Percentiles rank a stretch among this genome's conserved stretches.
Conservation (phyloP, 768 basidiomycete species). For the Tricholoma furcatifolium region DNA sequence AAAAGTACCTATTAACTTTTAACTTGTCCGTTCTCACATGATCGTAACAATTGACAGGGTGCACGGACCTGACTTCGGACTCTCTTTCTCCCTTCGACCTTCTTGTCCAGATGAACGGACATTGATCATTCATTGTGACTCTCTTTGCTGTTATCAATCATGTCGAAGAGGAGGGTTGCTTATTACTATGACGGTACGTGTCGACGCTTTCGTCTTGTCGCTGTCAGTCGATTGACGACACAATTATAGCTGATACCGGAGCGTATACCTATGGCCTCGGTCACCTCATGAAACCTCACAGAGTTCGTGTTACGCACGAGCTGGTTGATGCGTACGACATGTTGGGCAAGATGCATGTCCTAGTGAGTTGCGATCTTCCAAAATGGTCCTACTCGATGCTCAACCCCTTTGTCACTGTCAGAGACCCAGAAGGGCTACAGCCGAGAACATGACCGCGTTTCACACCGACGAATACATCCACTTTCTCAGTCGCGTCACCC, state of each 20-base stretch:
- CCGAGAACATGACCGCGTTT: constrained; percentile 85
- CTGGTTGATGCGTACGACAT: constrained; percentile 89
- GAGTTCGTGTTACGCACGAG: constrained; percentile 93
- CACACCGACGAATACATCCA: constrained; percentile 99
- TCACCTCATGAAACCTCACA: constrained; percentile 95
- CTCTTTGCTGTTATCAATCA: constrained; percentile 22
- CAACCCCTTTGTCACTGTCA: too few relatives aligned
- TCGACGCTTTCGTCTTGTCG: neutral
- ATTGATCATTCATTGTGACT: constrained; percentile 6
- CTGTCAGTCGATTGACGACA: constrained; percentile 1
- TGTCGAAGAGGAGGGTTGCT: constrained; percentile 74
- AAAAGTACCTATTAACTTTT: neutral
- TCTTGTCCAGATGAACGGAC: constrained; percentile 9
- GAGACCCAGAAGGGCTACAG: constrained; percentile 69
- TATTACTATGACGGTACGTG: constrained; percentile 79
- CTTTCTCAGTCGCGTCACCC: constrained; percentile 84
- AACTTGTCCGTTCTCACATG: constrained; percentile 15
- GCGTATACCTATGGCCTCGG: constrained; percentile 81
- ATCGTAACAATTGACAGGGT: constrained; percentile 14
- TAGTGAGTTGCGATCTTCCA: constrained; percentile 49
- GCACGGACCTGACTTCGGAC: constrained; percentile 14
- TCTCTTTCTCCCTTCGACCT: constrained; percentile 11
- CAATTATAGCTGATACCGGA: constrained; percentile 60
- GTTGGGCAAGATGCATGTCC: constrained; percentile 90
- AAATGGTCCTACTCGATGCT: neutral